Evolutionary conservation across 129 eudicot genomes (phyloP).

Genomic region (Ambrosia trifida): DNA sequence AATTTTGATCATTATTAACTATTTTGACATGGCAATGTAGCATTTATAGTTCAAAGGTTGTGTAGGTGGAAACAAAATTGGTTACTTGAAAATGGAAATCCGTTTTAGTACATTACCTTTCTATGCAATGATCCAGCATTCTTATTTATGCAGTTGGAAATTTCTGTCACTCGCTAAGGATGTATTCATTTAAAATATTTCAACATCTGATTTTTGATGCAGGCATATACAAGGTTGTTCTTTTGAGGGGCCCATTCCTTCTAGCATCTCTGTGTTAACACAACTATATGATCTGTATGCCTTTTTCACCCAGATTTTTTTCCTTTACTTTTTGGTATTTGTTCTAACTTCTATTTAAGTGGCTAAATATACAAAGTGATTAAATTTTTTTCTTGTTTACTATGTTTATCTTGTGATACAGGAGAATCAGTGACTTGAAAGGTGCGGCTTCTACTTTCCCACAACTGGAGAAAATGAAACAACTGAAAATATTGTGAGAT

Average conservation of each 20-base stretch:
- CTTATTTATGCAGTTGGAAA: neutral
- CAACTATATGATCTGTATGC: conserved; percentile 57
- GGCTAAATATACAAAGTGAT: conserved; percentile 6
- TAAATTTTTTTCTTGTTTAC: neutral
- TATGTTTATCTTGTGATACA: conserved; percentile 25
- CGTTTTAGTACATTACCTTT: neutral
- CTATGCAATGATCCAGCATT: neutral
- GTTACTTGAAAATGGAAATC: neutral
- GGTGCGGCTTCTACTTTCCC: conserved; percentile 60
- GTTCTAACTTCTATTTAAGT: neutral
- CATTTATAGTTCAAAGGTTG: neutral
- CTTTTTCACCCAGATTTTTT: neutral
- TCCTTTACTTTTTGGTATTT: neutral
- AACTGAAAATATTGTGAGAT: conserved; percentile 62
- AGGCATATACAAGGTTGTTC: conserved; percentile 84
- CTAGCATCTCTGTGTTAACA: conserved; percentile 58
- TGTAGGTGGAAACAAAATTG: neutral
- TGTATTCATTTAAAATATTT: conserved; percentile 10
- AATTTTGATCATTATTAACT: neutral
- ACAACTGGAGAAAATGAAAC: conserved; percentile 39
- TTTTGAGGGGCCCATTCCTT: conserved; percentile 79
- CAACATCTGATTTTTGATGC: conserved; percentile 25
- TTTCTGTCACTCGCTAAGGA: neutral
- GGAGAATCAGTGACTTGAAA: conserved; percentile 77
- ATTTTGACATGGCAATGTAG: neutral